A percentile compares a stretch with the other conserved stretches of the same genome.
Conservation (phyloP, 371 early-diverging fungal genomes). For the Capillidium heterosporum region DNA sequence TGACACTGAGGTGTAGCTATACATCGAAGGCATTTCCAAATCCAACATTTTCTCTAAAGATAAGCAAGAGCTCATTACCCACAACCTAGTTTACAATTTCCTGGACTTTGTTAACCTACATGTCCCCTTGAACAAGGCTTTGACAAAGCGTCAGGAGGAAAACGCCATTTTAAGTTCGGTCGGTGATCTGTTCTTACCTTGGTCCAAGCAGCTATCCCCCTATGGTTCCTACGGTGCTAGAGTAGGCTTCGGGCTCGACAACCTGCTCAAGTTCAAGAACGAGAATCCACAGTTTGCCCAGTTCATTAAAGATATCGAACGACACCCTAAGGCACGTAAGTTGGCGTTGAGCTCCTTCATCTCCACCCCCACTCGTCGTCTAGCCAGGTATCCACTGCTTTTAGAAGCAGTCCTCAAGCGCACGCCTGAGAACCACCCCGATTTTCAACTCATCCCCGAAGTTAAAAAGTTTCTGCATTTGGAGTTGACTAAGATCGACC, state of each 20-base stretch:
- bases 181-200: conserved; percentile 64
- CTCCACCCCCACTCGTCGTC: conserved; percentile 64
- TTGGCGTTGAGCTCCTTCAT: conserved; percentile 63
- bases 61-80: conserved; percentile 38
- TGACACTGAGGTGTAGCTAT: conserved; percentile 18
- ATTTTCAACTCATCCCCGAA: conserved; percentile 33
- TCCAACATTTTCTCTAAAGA: conserved; percentile 34
- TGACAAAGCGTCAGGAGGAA: conserved; percentile 49
- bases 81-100: conserved; percentile 66
- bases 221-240: conserved; percentile 78
- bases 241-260: conserved; percentile 61
- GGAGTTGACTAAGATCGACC: conserved; percentile 52
- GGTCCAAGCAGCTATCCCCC: conserved; percentile 47
- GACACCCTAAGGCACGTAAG: conserved; percentile 59
- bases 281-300: conserved; percentile 35
- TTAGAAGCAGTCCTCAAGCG: conserved; percentile 67
- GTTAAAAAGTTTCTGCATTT: conserved; percentile 41
- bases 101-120: conserved; percentile 48
- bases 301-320: conserved; percentile 32
- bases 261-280: conserved; percentile 55
- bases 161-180: conserved; percentile 48
- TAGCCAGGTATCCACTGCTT: conserved; percentile 76
- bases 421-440: conserved; percentile 68
- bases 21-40: conserved; percentile 48
- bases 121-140: conserved; percentile 32